Evolutionary conservation across 805 yeast genomes (phyloP).

Genomic region (Sungouiella blattae): DNA sequence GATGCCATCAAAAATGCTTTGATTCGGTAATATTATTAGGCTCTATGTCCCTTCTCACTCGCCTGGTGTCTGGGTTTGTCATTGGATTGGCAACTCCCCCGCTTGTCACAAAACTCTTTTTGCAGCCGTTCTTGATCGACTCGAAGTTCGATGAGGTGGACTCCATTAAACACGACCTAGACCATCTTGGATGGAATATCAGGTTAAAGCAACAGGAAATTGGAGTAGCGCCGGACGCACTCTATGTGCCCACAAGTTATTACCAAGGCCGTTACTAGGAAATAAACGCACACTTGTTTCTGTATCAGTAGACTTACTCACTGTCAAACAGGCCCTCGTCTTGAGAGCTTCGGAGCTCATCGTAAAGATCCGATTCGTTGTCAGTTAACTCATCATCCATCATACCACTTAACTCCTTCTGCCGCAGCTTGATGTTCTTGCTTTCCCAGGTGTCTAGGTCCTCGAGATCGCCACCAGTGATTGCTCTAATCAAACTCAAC

Average conservation of each 20-base stretch:
- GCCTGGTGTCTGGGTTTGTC: slow-evolving; percentile 20
- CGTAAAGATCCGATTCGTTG: slow-evolving; percentile 5
- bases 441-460: slow-evolving; percentile 38
- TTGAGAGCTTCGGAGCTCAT: background rate
- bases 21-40: too few species aligned
- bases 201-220: slow-evolving; percentile 26
- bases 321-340: slow-evolving; percentile 16
- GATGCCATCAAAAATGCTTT: background rate
- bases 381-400: slow-evolving; percentile 12
- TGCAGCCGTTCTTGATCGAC: slow-evolving; percentile 24
- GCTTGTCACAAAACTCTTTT: slow-evolving; percentile 21
- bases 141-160: slow-evolving; percentile 27
- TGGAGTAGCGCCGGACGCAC: slow-evolving; percentile 25
- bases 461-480: slow-evolving; percentile 53
- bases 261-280: slow-evolving; percentile 18
- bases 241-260: slow-evolving; percentile 27
- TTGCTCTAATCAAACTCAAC: slow-evolving; percentile 49
- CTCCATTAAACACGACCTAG: slow-evolving; percentile 27
- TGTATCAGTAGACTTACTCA: background rate
- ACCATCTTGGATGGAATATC: slow-evolving; percentile 34
- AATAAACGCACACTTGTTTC: background rate
- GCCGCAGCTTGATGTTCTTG: slow-evolving; percentile 20
- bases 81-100: slow-evolving; percentile 32
- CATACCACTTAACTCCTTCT: slow-evolving; percentile 19
- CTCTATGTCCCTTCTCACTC: background rate